Evolutionary conservation across 768 basidiomycete genomes (phyloP).

Genomic region (Punctularia strigosozonata): DNA sequence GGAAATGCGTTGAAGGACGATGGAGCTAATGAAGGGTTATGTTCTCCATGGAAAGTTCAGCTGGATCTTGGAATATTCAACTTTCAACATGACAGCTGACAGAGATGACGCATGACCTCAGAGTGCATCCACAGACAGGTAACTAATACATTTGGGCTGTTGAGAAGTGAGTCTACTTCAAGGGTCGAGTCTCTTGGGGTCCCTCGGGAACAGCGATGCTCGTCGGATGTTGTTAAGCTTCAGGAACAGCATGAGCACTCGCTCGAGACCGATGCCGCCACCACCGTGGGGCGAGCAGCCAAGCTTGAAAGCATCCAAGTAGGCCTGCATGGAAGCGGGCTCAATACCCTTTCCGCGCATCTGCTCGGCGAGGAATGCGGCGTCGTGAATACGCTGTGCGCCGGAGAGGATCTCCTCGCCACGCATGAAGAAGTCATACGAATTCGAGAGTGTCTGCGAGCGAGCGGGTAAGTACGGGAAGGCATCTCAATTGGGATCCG

Average conservation of each 20-base stretch:
- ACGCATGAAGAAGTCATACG: constrained; percentile 99
- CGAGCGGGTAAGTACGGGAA: constrained; percentile 4
- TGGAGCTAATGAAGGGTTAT: no score
- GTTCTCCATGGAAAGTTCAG: no score
- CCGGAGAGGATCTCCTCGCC: constrained; percentile 98
- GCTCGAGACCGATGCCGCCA: constrained; percentile 90
- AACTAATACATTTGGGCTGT: no score
- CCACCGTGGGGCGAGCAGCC: constrained; percentile 96
- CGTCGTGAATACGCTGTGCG: constrained; percentile 94
- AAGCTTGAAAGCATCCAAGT: constrained; percentile 89
- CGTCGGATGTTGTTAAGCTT: constrained; percentile 93
- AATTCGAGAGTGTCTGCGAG: constrained; percentile 78
- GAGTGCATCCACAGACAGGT: no score
- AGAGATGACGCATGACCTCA: no score
- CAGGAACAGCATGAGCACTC: constrained; percentile 95
- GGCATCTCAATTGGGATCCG: constrained; percentile 3
- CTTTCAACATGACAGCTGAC: no score
- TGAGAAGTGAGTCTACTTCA: constrained; percentile 29
- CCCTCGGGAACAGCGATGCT: constrained; percentile 90
- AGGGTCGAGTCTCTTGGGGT: constrained; percentile 90
- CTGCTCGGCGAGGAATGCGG: constrained; percentile 65
- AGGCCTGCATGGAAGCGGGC: constrained; percentile 83
- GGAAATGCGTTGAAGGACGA: no score
- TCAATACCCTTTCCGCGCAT: constrained; percentile 86
- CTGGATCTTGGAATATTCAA: no score